A percentile compares a stretch with the other conserved stretches of the same genome.
phyloP scores from a whole-genome alignment of 169 alveolate species.

The Cryptosporidium viatorum region DNA sequence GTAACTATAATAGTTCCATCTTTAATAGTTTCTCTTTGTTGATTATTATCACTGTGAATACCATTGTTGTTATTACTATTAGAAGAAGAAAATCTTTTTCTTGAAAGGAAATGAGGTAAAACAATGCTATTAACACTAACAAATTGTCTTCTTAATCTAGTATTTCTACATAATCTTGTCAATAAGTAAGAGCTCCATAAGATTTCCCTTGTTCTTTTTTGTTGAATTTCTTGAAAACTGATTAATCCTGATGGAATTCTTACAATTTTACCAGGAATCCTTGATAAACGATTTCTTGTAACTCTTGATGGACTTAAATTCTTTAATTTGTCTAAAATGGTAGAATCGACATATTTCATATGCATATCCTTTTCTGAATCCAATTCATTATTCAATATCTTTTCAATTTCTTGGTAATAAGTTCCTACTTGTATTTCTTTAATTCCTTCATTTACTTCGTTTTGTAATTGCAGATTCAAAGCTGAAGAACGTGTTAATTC shows the following conservation, averaged over 20 bases:
- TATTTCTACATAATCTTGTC: constrained; percentile 19
- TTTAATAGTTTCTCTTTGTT: background rate
- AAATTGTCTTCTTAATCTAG: constrained; percentile 52
- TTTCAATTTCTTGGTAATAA: constrained; percentile 27
- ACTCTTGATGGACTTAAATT: constrained; percentile 27
- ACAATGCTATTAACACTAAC: constrained; percentile 62
- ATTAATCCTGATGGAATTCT: constrained; percentile 8
- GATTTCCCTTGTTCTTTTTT: constrained; percentile 6
- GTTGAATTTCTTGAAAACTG: constrained; percentile 19
- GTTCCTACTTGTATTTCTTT: constrained; percentile 2
- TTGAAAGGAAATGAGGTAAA: constrained; percentile 46
- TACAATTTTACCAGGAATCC: constrained; percentile 48
- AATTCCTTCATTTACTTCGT: background rate
- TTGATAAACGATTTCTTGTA: constrained; percentile 28
- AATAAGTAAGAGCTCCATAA: constrained; percentile 17
- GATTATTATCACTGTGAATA: too few relatives aligned
- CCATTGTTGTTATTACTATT: too few relatives aligned
- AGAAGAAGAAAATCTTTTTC: background rate
- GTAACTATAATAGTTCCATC: constrained; percentile 41
- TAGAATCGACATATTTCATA: constrained; percentile 16
- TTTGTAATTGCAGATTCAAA: background rate
- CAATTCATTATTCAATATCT: background rate
- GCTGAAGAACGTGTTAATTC: background rate
- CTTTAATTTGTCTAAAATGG: constrained; percentile 4
- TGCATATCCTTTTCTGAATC: constrained; percentile 16